Conservation (phyloP, 257 asterid genomes). For the Nicotiana tabacum region DNA sequence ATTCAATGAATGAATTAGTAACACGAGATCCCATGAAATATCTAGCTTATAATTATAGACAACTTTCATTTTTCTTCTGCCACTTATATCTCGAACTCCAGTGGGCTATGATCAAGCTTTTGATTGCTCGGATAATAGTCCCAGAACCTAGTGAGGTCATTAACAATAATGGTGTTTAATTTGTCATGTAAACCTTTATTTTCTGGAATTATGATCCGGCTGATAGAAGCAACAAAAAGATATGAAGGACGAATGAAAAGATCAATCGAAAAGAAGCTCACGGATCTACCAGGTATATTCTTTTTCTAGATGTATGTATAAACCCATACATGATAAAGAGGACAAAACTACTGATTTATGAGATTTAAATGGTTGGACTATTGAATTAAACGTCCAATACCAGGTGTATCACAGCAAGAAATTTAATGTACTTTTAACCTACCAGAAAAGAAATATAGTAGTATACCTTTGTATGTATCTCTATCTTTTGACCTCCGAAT, state of each 20-base stretch:
- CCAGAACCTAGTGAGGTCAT: not conserved
- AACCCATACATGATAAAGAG: not conserved
- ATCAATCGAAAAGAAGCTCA: not conserved
- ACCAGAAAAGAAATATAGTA: not conserved
- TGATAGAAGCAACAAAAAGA: not conserved
- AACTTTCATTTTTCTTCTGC: not conserved
- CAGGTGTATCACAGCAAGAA: not conserved
- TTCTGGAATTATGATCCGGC: not conserved
- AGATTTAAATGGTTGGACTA: not conserved
- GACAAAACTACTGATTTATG: not conserved
- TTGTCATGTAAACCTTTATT: not conserved
- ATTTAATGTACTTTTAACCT: not conserved
- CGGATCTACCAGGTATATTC: not conserved
- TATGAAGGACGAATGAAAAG: not conserved
- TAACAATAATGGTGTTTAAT: no score
- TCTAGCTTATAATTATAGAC: not conserved
- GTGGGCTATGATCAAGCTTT: not conserved
- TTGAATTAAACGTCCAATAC: not conserved
- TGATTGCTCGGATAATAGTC: not conserved
- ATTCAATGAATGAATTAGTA: not conserved
- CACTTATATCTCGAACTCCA: not conserved
- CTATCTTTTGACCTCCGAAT: not conserved
- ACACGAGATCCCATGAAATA: not conserved
- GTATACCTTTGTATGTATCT: not conserved
- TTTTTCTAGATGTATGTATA: not conserved